phyloP scores from a whole-genome alignment of 352 stramenopile species.

The Phytophthora vignae region DNA sequence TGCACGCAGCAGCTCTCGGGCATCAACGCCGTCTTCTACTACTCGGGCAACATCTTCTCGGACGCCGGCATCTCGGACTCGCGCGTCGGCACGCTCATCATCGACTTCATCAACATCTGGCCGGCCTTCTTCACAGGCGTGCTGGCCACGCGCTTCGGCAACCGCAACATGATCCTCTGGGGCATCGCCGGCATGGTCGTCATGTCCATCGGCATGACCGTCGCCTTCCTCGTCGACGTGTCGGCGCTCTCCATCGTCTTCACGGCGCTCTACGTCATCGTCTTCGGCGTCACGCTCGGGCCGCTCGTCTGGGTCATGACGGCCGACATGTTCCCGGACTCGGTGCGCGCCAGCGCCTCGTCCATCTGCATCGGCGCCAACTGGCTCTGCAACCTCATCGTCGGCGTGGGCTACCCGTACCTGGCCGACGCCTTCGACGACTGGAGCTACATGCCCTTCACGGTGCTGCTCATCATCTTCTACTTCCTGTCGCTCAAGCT shows the following conservation, averaged over 20 bases:
- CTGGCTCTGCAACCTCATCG: slow-evolving; percentile 56
- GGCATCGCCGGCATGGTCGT: slow-evolving; percentile 59
- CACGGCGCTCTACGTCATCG: slow-evolving; percentile 54
- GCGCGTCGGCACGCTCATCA: slow-evolving; percentile 31
- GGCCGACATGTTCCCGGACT: slow-evolving; percentile 34
- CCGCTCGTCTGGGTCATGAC: slow-evolving; percentile 35
- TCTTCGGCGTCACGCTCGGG: slow-evolving; percentile 47
- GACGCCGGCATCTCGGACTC: slow-evolving; percentile 31
- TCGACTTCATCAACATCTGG: slow-evolving; percentile 36
- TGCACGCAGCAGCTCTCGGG: slow-evolving; percentile 47
- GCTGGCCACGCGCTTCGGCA: slow-evolving; percentile 51
- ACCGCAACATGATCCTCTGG: slow-evolving; percentile 64
- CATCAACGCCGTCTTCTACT: slow-evolving; percentile 61
- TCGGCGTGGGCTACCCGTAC: slow-evolving; percentile 55
- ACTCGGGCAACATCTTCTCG: slow-evolving; percentile 24
- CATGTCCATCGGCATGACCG: slow-evolving; percentile 52
- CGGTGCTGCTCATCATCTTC: slow-evolving; percentile 47
- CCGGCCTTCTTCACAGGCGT: slow-evolving; percentile 39
- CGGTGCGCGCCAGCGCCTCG: slow-evolving; percentile 40
- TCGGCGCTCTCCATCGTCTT: slow-evolving; percentile 53
- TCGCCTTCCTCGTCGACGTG: slow-evolving; percentile 50
- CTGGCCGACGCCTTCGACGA: slow-evolving; percentile 40
- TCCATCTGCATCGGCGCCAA: slow-evolving; percentile 52
- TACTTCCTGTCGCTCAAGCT: slow-evolving; percentile 50
- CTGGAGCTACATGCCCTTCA: slow-evolving; percentile 51